Evolutionary conservation across 371 early-diverging fungal species (phyloP).

Genomic region (Nematocida displodere): DNA sequence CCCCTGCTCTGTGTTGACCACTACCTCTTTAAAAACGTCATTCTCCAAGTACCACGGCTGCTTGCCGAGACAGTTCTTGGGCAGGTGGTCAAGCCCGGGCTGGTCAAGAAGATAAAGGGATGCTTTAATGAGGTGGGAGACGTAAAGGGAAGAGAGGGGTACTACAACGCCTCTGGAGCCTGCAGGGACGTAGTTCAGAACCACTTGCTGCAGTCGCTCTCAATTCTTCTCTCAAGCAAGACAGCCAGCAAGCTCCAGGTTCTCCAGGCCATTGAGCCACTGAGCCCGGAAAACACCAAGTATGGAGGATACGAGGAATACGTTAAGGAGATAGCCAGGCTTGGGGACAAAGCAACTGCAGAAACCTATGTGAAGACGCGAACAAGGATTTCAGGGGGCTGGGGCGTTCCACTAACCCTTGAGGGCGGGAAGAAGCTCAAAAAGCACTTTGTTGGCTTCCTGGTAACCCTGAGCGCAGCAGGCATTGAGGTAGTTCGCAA

Average conservation of each 20-base stretch:
- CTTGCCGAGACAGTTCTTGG: background rate
- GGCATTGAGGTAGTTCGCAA: background rate
- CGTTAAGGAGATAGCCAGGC: background rate
- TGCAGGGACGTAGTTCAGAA: slow-evolving; percentile 98
- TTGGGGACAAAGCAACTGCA: background rate
- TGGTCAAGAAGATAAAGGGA: slow-evolving; percentile 87
- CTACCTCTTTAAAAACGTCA: slow-evolving; percentile 63
- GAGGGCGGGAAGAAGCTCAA: slow-evolving; percentile 45
- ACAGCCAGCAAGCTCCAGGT: background rate
- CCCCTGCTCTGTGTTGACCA: slow-evolving; percentile 63
- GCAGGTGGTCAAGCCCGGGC: slow-evolving; percentile 69
- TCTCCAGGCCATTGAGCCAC: background rate
- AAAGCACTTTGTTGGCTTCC: slow-evolving; percentile 33
- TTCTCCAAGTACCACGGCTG: slow-evolving; percentile 53
- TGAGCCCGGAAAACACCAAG: background rate
- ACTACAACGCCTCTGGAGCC: slow-evolving; percentile 96
- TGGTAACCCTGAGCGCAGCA: background rate
- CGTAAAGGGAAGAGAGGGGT: slow-evolving; percentile 84
- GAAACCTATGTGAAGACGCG: slow-evolving; percentile 32
- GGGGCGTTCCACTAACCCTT: slow-evolving; percentile 21
- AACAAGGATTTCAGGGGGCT: slow-evolving; percentile 7
- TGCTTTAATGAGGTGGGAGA: slow-evolving; percentile 94
- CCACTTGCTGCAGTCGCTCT: slow-evolving; percentile 79
- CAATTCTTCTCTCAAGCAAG: slow-evolving; percentile 68
- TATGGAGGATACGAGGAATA: slow-evolving; percentile 24